Evolutionary conservation across 2,329 filamentous ascomycete species (phyloP).

Genomic region (Elsinoe ampelina): DNA sequence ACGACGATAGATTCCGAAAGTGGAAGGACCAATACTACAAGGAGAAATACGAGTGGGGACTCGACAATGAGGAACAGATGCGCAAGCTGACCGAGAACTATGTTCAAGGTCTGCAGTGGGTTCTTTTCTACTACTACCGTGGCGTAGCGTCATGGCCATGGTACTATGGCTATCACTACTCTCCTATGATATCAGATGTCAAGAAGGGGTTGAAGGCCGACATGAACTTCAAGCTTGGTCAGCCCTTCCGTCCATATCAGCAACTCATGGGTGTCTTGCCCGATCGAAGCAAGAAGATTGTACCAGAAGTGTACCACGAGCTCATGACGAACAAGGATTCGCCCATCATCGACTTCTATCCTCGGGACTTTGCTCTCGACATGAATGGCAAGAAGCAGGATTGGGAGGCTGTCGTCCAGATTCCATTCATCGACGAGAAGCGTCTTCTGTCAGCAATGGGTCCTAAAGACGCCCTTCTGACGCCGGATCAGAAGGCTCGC

Average conservation of each 20-base stretch:
- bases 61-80: slow-evolving; percentile 71
- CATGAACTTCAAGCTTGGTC: slow-evolving; percentile 85
- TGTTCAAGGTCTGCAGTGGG: slow-evolving; percentile 95
- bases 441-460: slow-evolving; percentile 78
- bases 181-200: slow-evolving; percentile 94
- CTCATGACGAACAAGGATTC: slow-evolving; percentile 87
- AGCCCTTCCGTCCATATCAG: slow-evolving; percentile 90
- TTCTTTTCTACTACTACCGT: slow-evolving; percentile 94
- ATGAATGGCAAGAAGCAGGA: slow-evolving; percentile 99
- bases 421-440: slow-evolving; percentile 93
- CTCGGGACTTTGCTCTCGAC: slow-evolving; percentile 89
- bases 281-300: slow-evolving; percentile 94
- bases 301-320: slow-evolving; percentile 75
- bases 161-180: slow-evolving; percentile 96
- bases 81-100: slow-evolving; percentile 86
- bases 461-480: slow-evolving; percentile 69
- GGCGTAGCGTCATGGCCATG: slow-evolving; percentile 98
- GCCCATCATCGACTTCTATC: slow-evolving; percentile 96
- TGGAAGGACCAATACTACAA: slow-evolving; percentile 96
- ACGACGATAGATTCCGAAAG: slow-evolving; percentile 76
- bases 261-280: slow-evolving; percentile 97
- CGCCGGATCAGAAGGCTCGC: slow-evolving; percentile 65
- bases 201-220: slow-evolving; percentile 77
- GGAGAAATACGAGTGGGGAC: slow-evolving; percentile 81
- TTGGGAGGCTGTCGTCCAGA: slow-evolving; percentile 98